Evolutionary conservation across 2,329 filamentous ascomycete genomes (phyloP), one percentile per base, ranked within the genome.

Genomic region (Sarocladium kiliense): DNA sequence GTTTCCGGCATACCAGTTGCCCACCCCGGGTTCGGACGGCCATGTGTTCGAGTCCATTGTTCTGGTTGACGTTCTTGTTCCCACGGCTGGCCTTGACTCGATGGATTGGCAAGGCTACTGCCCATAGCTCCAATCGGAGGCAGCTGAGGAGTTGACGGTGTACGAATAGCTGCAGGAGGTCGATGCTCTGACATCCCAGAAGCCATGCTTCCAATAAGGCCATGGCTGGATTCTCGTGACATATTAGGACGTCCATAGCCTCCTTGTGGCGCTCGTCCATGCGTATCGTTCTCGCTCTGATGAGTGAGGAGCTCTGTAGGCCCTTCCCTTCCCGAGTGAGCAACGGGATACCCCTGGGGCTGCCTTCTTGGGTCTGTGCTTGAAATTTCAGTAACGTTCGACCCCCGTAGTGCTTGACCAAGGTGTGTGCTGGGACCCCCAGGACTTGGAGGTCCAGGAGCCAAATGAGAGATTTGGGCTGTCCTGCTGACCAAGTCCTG

Each of bases 401-500:
- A n/a, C n/a, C n/a, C n/a, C n/a, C n/a, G n/a, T n/a, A n/a, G n/a
- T n/a, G n/a, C n/a, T n/a, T n/a, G n/a, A n/a, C n/a, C n/a, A n/a
- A n/a, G n/a, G n/a, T 21, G n/a, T 55, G 66, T 65, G 41, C 68
- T 70, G 14, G 67, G 64, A 16, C 71, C 66, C 2, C 65, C 65
- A 16, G 81, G 81, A 62, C 78, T 84, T n/a, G 74, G 73, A 7
- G 78, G 79, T 3, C 75, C 77, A 51, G 75, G 75, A 3, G 77
- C 80, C 53, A 77, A 71, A 32, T 82, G 75, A 61, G 76, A 76
- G 59, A 80, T 77, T 27, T 79, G 77, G 2, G 84, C 79, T 3
- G 82, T 81, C 58, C 82, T 79, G 50, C 78, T 71, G 1, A 91
- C 74, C 32, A 90, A 71, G n/a, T 86, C 82, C 53, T 84, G 78